Percentiles rank a stretch among this genome's conserved stretches.
Conservation (phyloP, 371 early-diverging fungal species). For the Apophysomyces trapeziformis region DNA sequence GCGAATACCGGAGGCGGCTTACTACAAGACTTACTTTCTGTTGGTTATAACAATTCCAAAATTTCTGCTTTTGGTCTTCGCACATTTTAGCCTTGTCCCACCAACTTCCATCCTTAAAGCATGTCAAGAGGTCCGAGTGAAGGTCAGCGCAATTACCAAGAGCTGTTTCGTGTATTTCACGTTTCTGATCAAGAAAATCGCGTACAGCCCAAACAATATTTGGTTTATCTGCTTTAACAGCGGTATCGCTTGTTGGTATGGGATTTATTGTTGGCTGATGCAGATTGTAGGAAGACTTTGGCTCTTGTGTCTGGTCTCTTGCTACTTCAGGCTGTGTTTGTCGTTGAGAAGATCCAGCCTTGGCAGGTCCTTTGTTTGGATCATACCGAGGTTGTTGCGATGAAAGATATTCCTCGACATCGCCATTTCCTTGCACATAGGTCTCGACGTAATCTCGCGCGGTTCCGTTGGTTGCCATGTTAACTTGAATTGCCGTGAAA, state of each 20-base stretch:
- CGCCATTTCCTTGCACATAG: constrained; percentile 33
- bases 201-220: constrained; percentile 32
- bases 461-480: constrained; percentile 28
- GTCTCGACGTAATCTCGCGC: constrained; percentile 52
- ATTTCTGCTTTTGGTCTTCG: constrained; percentile 58
- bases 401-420: constrained; percentile 32
- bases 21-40: constrained; percentile 45
- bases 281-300: constrained; percentile 26
- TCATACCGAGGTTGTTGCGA: constrained; percentile 47
- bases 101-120: constrained; percentile 63
- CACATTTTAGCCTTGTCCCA: constrained; percentile 70
- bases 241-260: constrained; percentile 11
- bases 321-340: not conserved
- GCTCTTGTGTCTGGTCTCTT: constrained; percentile 21
- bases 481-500: not conserved
- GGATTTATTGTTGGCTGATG: constrained; percentile 23
- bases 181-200: constrained; percentile 47
- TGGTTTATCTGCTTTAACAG: constrained; percentile 17
- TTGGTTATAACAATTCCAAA: constrained; percentile 56
- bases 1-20: not conserved
- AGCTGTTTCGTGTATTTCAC: constrained; percentile 56
- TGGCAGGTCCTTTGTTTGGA: constrained; percentile 32
- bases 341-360: constrained; percentile 18
- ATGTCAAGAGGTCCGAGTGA: constrained; percentile 52
- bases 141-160: constrained; percentile 61